phyloP scores from a whole-genome alignment of 1,139 yeast genomes.

The Trichomonascaceae sp. region DNA sequence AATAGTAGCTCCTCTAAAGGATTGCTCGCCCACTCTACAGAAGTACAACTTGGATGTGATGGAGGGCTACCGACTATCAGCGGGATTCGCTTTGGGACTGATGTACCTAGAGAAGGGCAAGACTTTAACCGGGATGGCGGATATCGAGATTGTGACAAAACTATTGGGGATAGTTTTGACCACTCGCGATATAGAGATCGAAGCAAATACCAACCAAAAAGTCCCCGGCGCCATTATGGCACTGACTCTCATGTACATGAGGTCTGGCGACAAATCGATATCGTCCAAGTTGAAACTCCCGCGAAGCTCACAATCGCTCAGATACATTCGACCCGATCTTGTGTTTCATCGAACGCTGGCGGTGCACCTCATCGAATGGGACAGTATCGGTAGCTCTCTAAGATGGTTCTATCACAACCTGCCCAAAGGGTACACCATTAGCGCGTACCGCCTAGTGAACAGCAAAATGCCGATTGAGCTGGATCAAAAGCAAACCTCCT shows the following conservation, averaged over 20 bases:
- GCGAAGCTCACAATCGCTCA: constrained; percentile 43
- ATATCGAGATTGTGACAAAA: constrained; percentile 56
- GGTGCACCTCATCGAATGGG: constrained; percentile 70
- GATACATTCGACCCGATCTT: constrained; percentile 72
- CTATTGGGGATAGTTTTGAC: constrained; percentile 49
- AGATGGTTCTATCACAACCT: constrained; percentile 38
- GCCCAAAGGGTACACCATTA: constrained; percentile 30
- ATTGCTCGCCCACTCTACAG: background rate
- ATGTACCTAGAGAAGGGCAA: constrained; percentile 76
- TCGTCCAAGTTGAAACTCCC: constrained; percentile 61
- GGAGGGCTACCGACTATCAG: constrained; percentile 79
- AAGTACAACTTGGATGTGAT: constrained; percentile 16
- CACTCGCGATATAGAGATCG: constrained; percentile 55
- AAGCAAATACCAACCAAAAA: constrained; percentile 53
- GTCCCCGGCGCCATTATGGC: constrained; percentile 77
- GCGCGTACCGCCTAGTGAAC: constrained; percentile 29
- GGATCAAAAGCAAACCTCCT: too few species aligned
- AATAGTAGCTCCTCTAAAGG: constrained; percentile 8
- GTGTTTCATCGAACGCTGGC: constrained; percentile 58
- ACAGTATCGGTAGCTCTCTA: constrained; percentile 35
- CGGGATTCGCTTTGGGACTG: constrained; percentile 79
- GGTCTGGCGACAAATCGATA: constrained; percentile 45
- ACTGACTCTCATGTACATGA: constrained; percentile 57
- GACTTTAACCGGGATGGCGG: constrained; percentile 48
- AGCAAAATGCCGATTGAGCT: constrained; percentile 6